These are phyloP conservation scores for Exserohilum rostratum DNA, from an alignment of 2,329 filamentous ascomycete species.

Conservation along the genomic window DNA sequence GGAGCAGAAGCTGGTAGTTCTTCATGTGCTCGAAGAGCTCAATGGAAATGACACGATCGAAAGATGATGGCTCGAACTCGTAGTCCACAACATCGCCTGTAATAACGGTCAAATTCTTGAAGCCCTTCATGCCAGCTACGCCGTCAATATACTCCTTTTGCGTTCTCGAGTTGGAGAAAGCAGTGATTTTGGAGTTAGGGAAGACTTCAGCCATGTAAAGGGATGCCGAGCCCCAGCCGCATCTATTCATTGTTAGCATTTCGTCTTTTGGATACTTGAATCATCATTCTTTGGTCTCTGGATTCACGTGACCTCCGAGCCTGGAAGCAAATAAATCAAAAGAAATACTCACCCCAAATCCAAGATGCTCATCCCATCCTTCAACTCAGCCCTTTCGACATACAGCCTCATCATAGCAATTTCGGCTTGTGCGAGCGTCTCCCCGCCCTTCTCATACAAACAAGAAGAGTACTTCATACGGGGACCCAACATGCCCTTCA, in stretches of 20 bases:
- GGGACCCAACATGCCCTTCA: conserved; percentile 66
- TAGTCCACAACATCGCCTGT: conserved; percentile 71
- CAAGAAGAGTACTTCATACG: conserved; percentile 76
- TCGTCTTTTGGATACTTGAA: neutral
- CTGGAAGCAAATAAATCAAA: conserved; percentile 8
- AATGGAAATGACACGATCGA: conserved; percentile 71
- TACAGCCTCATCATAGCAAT: conserved; percentile 69
- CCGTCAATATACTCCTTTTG: conserved; percentile 71
- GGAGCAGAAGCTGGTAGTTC: conserved; percentile 71
- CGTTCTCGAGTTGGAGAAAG: conserved; percentile 72
- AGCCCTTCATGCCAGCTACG: conserved; percentile 60
- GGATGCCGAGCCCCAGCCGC: conserved; percentile 71
- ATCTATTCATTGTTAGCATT: conserved; percentile 51
- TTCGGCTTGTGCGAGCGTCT: conserved; percentile 69
- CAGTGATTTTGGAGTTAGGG: conserved; percentile 66
- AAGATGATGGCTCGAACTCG: conserved; percentile 64
- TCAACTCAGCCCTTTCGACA: conserved; percentile 64
- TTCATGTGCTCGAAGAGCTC: conserved; percentile 81
- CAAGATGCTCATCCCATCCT: conserved; percentile 66
- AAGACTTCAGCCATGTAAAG: conserved; percentile 70
- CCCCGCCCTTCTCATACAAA: conserved; percentile 63
- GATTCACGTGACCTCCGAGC: neutral
- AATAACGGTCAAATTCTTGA: conserved; percentile 67
- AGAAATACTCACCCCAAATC: conserved; percentile 61
- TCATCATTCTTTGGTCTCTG: neutral